Percentiles rank a stretch among this genome's conserved stretches.
Evolutionary conservation across 805 yeast genomes (phyloP).

Genomic region (Debaryomyces maramus): DNA sequence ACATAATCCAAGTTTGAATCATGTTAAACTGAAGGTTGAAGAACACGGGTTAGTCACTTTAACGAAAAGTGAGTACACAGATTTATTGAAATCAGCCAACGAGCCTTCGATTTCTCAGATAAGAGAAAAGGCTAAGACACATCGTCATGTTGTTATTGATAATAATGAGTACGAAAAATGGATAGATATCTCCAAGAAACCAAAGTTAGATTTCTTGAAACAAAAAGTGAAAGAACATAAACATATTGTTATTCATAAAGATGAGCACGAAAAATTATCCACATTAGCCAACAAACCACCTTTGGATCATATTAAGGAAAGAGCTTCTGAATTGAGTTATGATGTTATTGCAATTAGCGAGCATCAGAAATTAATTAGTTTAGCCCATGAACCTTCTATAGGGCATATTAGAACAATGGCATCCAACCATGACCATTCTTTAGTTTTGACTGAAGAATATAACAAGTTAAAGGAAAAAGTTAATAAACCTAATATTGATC

Average conservation of each 20-base stretch:
- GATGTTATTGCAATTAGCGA: constrained; percentile 17
- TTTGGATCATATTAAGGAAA: constrained; percentile 18
- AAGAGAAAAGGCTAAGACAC: constrained; percentile 13
- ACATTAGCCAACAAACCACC: constrained; percentile 23
- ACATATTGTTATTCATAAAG: constrained; percentile 23
- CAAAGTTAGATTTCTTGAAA: constrained; percentile 15
- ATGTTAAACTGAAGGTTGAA: constrained; percentile 36
- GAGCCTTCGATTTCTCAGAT: constrained; percentile 30
- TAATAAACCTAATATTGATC: constrained; percentile 17
- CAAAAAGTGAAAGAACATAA: constrained; percentile 13
- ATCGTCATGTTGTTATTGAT: constrained; percentile 12
- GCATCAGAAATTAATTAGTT: constrained; percentile 10
- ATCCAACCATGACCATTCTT: constrained; percentile 13
- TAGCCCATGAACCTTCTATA: constrained; percentile 21
- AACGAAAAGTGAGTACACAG: constrained; percentile 31
- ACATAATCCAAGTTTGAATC: constrained; percentile 33
- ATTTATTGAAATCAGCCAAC: constrained; percentile 25
- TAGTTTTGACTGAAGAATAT: constrained; percentile 19
- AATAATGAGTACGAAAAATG: constrained; percentile 12
- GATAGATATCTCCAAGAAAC: constrained; percentile 3
- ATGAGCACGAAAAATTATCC: constrained; percentile 24
- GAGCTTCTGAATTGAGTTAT: constrained; percentile 19
- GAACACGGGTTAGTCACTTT: constrained; percentile 33
- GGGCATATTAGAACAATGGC: constrained; percentile 23
- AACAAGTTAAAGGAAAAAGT: constrained; percentile 18